A percentile compares a stretch with the other conserved stretches of the same genome.
phyloP scores from a whole-genome alignment of 192 early-diverging fungal genomes.

The Coemansia sp. region DNA sequence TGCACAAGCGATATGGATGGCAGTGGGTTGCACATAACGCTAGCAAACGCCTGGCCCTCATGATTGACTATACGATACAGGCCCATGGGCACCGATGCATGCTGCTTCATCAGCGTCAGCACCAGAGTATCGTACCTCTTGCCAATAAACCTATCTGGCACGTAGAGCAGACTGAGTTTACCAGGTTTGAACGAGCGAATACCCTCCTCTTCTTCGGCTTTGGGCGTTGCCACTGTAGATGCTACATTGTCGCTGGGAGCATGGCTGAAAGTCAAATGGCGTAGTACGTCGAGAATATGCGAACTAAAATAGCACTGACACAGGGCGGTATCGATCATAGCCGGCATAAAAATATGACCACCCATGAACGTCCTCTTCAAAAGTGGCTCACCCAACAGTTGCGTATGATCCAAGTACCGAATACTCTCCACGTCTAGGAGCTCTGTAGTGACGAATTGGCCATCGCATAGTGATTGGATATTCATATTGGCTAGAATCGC shows the following conservation, averaged over 20 bases:
- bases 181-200: slow-evolving; percentile 17
- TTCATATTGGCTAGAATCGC: slow-evolving; percentile 55
- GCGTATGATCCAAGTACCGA: slow-evolving; percentile 50
- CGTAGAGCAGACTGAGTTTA: slow-evolving; percentile 30
- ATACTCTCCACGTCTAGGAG: slow-evolving; percentile 45
- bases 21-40: slow-evolving; percentile 51
- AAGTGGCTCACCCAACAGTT: slow-evolving; percentile 45
- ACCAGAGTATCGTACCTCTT: slow-evolving; percentile 44
- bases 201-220: slow-evolving; percentile 12
- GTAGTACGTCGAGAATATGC: slow-evolving; percentile 49
- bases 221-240: slow-evolving; percentile 10
- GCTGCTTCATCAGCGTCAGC: slow-evolving; percentile 50
- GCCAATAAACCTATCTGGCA: slow-evolving; percentile 32
- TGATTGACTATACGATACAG: slow-evolving; percentile 47
- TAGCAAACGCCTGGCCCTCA: slow-evolving; percentile 36
- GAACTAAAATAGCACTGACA: slow-evolving; percentile 58
- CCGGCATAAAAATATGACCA: slow-evolving; percentile 52
- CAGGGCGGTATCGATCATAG: slow-evolving; percentile 47
- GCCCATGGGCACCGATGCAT: slow-evolving; percentile 42
- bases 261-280: slow-evolving; percentile 52
- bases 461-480: slow-evolving; percentile 38
- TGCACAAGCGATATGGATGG: slow-evolving; percentile 22
- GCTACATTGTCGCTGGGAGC: not conserved
- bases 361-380: slow-evolving; percentile 56
- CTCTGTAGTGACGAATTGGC: slow-evolving; percentile 49